These are phyloP conservation scores for Albifimbria verrucaria DNA, from an alignment of 2,329 filamentous ascomycete genomes.

Conservation along the genomic window DNA sequence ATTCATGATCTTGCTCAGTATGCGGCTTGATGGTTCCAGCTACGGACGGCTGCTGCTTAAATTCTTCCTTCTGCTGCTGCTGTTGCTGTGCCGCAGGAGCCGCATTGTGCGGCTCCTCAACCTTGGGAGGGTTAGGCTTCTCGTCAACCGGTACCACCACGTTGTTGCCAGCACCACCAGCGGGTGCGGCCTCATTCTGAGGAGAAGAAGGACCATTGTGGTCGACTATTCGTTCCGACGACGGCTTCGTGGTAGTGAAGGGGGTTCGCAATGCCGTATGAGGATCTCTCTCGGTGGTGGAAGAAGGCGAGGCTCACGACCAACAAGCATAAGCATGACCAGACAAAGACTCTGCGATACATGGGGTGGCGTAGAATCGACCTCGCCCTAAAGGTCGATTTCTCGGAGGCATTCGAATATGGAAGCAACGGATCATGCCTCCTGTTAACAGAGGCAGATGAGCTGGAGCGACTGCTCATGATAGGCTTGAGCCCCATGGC, in stretches of 20 bases:
- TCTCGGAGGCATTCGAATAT: conserved; percentile 26
- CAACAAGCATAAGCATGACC: conserved; percentile 39
- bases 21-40: too few relatives aligned
- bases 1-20: too few relatives aligned
- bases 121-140: not conserved
- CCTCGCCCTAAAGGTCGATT: conserved; percentile 38
- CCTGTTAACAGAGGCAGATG: conserved; percentile 23
- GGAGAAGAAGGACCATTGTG: not conserved
- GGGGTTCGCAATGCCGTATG: conserved; percentile 15
- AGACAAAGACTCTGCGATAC: conserved; percentile 50
- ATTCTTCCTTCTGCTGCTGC: too few relatives aligned
- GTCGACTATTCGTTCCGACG: not conserved
- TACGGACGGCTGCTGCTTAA: too few relatives aligned
- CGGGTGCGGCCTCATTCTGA: not conserved
- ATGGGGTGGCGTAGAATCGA: conserved; percentile 48
- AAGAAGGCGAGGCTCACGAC: conserved; percentile 40
- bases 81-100: too few relatives aligned
- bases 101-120: not conserved
- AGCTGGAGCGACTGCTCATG: conserved; percentile 32
- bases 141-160: not conserved
- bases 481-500: conserved; percentile 25
- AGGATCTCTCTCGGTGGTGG: conserved; percentile 23
- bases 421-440: conserved; percentile 31
- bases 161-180: not conserved
- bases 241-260: not conserved